phyloP scores from a whole-genome alignment of 2,329 filamentous ascomycete species.

The Xylariaceae sp. region DNA sequence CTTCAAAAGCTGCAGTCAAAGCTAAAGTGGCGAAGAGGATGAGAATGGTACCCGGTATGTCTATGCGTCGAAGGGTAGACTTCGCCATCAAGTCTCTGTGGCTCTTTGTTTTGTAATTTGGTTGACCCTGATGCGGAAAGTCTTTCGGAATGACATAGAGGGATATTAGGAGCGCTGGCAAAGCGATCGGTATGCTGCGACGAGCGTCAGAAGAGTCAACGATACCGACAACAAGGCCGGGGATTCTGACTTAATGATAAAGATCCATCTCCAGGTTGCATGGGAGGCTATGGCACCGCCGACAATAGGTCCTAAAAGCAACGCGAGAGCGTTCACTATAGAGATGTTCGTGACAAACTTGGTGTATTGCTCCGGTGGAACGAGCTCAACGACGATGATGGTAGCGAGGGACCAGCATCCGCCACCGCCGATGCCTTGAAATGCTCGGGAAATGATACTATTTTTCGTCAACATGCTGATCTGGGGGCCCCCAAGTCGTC shows the following conservation, averaged over 20 bases:
- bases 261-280: constrained; percentile 38
- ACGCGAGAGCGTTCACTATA: constrained; percentile 19
- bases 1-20: constrained; percentile 30
- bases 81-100: neutral
- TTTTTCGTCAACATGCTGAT: neutral
- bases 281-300: constrained; percentile 31
- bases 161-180: neutral
- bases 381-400: constrained; percentile 29
- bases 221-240: too few relatives aligned
- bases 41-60: constrained; percentile 30
- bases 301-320: constrained; percentile 33
- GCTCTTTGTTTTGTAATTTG: neutral
- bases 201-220: neutral
- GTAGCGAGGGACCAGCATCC: constrained; percentile 27
- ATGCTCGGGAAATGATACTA: constrained; percentile 27
- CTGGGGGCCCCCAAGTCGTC: neutral
- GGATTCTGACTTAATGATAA: constrained; percentile 34
- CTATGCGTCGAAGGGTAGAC: constrained; percentile 14
- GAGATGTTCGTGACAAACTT: constrained; percentile 22
- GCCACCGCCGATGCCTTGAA: constrained; percentile 30
- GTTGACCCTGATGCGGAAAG: constrained; percentile 5
- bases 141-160: constrained; percentile 5
- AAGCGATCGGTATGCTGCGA: constrained; percentile 4
- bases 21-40: constrained; percentile 27
- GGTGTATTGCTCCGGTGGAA: constrained; percentile 29